Base-by-base conservation (phyloP, 768 basidiomycete species). In the Auricularia sp. region DNA sequence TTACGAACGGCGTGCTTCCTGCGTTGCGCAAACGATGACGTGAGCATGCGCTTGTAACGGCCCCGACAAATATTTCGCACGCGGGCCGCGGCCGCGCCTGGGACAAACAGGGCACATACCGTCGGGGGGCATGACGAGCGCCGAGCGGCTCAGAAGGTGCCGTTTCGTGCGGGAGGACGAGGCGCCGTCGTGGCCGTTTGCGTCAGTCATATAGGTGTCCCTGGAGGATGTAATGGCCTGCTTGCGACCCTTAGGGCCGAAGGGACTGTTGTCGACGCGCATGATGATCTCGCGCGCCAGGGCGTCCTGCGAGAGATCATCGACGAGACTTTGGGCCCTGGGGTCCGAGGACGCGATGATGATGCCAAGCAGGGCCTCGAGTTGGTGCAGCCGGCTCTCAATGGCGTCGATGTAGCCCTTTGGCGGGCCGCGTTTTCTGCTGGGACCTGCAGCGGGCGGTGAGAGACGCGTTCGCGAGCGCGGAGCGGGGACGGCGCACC, bases 361-460 rank as follows among this genome's bases (percentile, higher is more conserved):
- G 65, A 93, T 88, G 63, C 92, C 94, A 35, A 96, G 79, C 51
- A 96, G 79, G 0, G 93, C 93, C 73, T 96, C 93, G 18, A 92
- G 91, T 71, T 95, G 91, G 69, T 96, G 94, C 4, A 96, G 77
- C 14, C 92, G 85, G 14, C 90, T 89, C 75, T 96, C 93, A 69
- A 96, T 93, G 35, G 92, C 92, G 71, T 95, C 92, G 71, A 96
- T 94, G 79, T 96, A 96, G 1, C 93, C 93, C 72, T 92, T 92
- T n/a, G 91, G 90, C 3, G 90, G 89, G 2, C 92, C 92, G 68
- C 92, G 87, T 72, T 89, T 89, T 69, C 88, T 83, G 13, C 89
- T 90, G 7, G 88, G 88, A 37, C 71, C 71, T 72, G 66, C 21
- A n/a, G 18, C 29, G 10, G 33, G 14, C 36, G n/a, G 3, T 21